Evolutionary conservation across 331 rosid genomes (phyloP).

Genomic region (Arachis monticola): DNA sequence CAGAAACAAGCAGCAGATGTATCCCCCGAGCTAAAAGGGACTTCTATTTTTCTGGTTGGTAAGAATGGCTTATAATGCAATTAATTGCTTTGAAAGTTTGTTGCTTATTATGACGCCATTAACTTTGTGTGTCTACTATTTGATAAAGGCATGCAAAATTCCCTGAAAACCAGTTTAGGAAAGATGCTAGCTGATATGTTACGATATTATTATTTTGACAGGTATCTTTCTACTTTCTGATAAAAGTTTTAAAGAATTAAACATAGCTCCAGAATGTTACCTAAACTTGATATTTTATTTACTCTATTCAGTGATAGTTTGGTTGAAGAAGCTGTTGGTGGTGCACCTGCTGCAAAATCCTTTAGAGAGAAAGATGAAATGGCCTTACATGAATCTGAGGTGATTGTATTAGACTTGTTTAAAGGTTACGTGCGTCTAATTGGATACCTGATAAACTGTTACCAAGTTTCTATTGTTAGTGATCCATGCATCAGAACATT

Average conservation of each 20-base stretch:
- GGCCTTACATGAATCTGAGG: conserved; percentile 75
- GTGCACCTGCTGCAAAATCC: conserved; percentile 60
- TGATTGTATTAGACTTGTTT: conserved; percentile 39
- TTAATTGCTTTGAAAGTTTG: conserved; percentile 10
- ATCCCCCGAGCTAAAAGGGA: conserved; percentile 74
- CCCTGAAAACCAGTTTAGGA: conserved; percentile 69
- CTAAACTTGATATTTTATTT: conserved; percentile 40
- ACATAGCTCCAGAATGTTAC: conserved; percentile 11
- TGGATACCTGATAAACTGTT: conserved; percentile 5
- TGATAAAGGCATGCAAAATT: conserved; percentile 70
- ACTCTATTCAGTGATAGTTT: conserved; percentile 65
- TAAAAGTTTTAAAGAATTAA: conserved; percentile 16
- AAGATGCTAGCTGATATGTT: conserved; percentile 72
- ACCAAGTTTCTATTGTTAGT: conserved; percentile 3
- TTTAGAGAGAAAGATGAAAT: conserved; percentile 59
- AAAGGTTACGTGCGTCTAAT: conserved; percentile 21
- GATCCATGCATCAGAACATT: conserved; percentile 17
- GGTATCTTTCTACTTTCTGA: conserved; percentile 48
- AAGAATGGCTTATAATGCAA: conserved; percentile 40
- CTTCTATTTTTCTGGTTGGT: conserved; percentile 90
- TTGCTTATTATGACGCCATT: conserved; percentile 20
- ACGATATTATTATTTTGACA: conserved; percentile 90
- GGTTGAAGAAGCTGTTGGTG: conserved; percentile 88
- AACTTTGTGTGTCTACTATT: not conserved
- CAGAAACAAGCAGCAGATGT: conserved; percentile 84